Conservation (phyloP, 192 early-diverging fungal species). For the Coemansia sp. region DNA sequence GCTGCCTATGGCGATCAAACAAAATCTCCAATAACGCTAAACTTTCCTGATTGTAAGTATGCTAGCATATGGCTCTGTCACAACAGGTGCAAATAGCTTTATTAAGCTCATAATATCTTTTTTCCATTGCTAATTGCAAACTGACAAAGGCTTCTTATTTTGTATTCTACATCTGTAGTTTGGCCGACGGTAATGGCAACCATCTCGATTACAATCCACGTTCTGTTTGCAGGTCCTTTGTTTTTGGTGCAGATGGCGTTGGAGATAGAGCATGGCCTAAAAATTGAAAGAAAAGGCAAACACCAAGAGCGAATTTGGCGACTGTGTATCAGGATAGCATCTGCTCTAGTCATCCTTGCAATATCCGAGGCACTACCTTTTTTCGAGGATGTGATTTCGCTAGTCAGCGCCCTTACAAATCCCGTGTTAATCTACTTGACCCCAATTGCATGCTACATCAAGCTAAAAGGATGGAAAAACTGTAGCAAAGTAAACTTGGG, state of each 20-base stretch:
- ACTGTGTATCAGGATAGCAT: conserved; percentile 51
- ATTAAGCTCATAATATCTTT: not conserved
- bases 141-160: not conserved
- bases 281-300: conserved; percentile 57
- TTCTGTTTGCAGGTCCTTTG: conserved; percentile 74
- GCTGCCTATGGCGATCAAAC: conserved; percentile 65
- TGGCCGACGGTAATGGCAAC: conserved; percentile 63
- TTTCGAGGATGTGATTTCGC: conserved; percentile 73
- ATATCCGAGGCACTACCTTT: conserved; percentile 68
- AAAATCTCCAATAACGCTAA: conserved; percentile 64
- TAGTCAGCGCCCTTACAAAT: conserved; percentile 72
- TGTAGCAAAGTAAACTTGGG: conserved; percentile 25
- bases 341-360: conserved; percentile 56
- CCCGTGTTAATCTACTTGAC: conserved; percentile 71
- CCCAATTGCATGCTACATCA: conserved; percentile 70
- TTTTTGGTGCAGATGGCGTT: conserved; percentile 68
- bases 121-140: not conserved
- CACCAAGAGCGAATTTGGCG: conserved; percentile 56
- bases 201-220: conserved; percentile 71
- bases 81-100: not conserved
- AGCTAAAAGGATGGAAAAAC: conserved; percentile 63
- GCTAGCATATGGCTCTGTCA: not conserved
- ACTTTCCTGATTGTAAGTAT: conserved; percentile 60
- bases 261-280: conserved; percentile 50
- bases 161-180: conserved; percentile 46